Conservation (phyloP, 495 filamentous ascomycete species). For the Xylaria cubensis region DNA sequence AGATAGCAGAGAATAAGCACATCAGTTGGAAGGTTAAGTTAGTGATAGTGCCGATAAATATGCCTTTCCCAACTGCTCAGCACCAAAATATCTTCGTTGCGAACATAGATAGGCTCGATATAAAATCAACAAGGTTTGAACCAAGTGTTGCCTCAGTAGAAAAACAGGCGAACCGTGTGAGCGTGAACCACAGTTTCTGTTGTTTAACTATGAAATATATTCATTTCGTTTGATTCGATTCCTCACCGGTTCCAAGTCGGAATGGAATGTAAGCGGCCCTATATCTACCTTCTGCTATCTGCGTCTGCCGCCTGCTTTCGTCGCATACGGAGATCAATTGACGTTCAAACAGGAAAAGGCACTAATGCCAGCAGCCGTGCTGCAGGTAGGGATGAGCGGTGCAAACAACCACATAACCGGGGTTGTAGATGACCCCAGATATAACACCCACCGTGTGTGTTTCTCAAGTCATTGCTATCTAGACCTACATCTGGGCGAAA, state of each 20-base stretch:
- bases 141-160: too few species aligned
- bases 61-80: not conserved
- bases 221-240: not conserved
- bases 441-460: conserved; percentile 16
- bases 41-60: not conserved
- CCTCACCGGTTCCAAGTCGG: not conserved
- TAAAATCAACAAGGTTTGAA: not conserved
- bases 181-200: not conserved
- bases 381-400: conserved; percentile 35
- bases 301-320: not conserved
- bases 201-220: not conserved
- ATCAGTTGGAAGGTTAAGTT: not conserved
- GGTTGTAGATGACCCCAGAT: conserved; percentile 25
- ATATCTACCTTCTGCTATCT: not conserved
- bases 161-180: not conserved
- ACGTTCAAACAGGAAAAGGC: conserved; percentile 53
- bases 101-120: not conserved
- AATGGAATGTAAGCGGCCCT: not conserved
- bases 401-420: conserved; percentile 35
- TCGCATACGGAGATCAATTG: conserved; percentile 33
- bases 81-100: not conserved
- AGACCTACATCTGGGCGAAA: not conserved
- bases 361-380: conserved; percentile 51
- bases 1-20: not conserved
- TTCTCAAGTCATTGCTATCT: not conserved